Evolutionary conservation across 2,329 filamentous ascomycete genomes (phyloP).

Genomic region (Chaetomium strumarium): DNA sequence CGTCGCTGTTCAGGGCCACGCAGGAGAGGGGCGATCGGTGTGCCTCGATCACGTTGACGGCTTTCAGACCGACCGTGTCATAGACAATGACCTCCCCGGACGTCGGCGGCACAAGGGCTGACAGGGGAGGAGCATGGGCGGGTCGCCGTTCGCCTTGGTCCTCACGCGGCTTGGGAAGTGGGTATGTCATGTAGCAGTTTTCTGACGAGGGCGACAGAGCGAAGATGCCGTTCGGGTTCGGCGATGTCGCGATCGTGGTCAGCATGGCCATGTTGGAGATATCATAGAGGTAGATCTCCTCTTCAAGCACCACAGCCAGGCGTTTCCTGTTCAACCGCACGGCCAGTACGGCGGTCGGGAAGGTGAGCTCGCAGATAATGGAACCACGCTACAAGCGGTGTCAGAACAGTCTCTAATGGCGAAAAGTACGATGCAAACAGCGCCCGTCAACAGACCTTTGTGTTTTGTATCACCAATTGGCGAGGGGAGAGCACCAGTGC

Average conservation of each 20-base stretch:
- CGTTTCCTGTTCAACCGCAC: conserved; percentile 92
- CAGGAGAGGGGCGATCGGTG: conserved; percentile 87
- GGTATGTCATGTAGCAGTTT: conserved; percentile 92
- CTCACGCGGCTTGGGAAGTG: conserved; percentile 68
- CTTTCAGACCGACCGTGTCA: conserved; percentile 81
- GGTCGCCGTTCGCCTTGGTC: conserved; percentile 55
- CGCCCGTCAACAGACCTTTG: conserved; percentile 59
- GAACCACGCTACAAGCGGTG: conserved; percentile 50
- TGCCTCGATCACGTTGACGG: conserved; percentile 91
- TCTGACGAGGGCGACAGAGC: conserved; percentile 91
- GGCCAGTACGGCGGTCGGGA: conserved; percentile 91
- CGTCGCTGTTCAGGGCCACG: conserved; percentile 87
- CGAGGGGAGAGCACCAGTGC: conserved; percentile 88
- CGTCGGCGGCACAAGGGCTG: conserved; percentile 73
- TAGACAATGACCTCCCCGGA: conserved; percentile 91
- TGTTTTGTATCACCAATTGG: conserved; percentile 93
- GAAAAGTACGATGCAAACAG: not conserved
- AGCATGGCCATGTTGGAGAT: conserved; percentile 97
- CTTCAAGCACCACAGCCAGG: conserved; percentile 86
- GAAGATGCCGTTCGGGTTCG: conserved; percentile 87
- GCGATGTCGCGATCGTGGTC: conserved; percentile 87
- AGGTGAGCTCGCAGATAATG: conserved; percentile 97
- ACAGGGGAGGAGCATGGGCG: conserved; percentile 76
- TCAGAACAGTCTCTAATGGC: not conserved
- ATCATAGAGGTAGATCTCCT: conserved; percentile 96